Conservation (phyloP, 1,139 yeast genomes). For the Scheffersomyces segobiensis region DNA sequence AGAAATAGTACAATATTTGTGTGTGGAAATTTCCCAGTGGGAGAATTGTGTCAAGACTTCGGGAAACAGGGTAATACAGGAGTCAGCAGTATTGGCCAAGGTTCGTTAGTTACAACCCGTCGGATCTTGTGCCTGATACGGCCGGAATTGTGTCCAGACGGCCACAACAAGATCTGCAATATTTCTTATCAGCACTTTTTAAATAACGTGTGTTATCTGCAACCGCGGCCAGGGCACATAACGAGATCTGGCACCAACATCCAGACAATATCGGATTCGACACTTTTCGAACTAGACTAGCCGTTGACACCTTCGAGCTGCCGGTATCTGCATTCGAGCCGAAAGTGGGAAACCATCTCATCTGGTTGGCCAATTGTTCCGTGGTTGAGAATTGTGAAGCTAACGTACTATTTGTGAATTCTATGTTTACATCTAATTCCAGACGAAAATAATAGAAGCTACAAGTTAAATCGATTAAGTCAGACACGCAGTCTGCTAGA, state of each 20-base stretch:
- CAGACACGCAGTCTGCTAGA: background rate
- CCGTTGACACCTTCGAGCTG: background rate
- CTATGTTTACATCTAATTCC: background rate
- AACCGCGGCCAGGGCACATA: background rate
- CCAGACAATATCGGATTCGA: background rate
- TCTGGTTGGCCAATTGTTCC: background rate
- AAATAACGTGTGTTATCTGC: background rate
- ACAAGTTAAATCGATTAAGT: background rate
- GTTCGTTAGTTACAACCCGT: background rate
- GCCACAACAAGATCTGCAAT: background rate
- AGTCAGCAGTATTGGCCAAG: background rate
- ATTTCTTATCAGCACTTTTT: background rate
- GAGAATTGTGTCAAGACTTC: background rate
- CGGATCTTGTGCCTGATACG: background rate
- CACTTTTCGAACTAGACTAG: background rate
- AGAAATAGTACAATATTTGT: background rate
- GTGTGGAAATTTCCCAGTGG: background rate
- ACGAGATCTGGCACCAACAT: background rate
- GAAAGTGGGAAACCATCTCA: background rate
- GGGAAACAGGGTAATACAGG: background rate
- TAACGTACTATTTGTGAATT: background rate
- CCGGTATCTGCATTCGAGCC: background rate
- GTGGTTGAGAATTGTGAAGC: background rate
- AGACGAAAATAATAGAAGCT: background rate
- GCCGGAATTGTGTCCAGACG: background rate